Base-by-base conservation (phyloP, 2,329 filamentous ascomycete genomes). In the Penicillium sp. region DNA sequence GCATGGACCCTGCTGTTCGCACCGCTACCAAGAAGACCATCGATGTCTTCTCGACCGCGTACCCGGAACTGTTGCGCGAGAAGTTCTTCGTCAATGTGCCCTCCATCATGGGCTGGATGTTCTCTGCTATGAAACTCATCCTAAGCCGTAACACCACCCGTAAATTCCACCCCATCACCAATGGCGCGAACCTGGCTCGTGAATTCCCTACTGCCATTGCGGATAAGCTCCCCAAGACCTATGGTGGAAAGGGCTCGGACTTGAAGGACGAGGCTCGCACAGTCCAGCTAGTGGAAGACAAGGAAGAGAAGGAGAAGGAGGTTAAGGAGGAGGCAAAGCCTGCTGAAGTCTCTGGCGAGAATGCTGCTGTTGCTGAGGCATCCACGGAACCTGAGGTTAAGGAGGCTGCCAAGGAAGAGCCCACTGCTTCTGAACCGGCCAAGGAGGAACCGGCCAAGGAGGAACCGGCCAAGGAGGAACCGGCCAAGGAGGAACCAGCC, bases 21-120 rank as follows among this genome's bases (percentile, higher is more conserved):
- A 80, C 85, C 3, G 89, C 90, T 13, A 88, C 85, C 58, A 86
- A 85, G 66, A 85, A 92, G 75, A 92, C 90, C 39, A 95, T 97
- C 70, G 82, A 88, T 55, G 80, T 89, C 45, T 91, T 97, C 70
- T 84, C 86, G 45, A 85, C 84, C 61, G 89, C 89, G 60, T 97
- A 97, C 75, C 92, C 93, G 0, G 93, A 97, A 77, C 84, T 96
- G 8, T 81, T 97, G 42, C 85, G 84, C 63, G 84, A 93, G 76
- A 97, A 97, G 79, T 97, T 92, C 81, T 97, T 97, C 69, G 89
- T 97, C 75, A 97, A 97, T 66, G 90, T 97, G 5, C 93, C 93
- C 0, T 75, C 86, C 49, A 80, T 97, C 65, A 97, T 97, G 92
- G 89, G 90, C 50, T 97, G 92, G 80, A 83, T 91, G 68, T 91